Conservation (phyloP, 345 rosid species). For the Jatropha curcas region DNA sequence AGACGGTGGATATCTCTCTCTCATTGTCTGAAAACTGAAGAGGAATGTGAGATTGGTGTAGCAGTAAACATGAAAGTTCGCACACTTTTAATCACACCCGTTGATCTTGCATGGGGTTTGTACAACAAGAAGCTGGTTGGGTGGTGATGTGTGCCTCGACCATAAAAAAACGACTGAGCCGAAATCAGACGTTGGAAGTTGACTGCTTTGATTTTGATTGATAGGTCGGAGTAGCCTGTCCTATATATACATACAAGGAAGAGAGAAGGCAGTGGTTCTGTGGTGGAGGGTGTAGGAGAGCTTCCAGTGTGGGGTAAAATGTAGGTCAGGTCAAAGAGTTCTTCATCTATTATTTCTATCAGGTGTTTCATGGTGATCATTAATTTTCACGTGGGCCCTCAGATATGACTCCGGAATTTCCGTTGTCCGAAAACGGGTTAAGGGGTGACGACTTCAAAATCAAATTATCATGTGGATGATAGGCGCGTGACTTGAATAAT, state of each 20-base stretch:
- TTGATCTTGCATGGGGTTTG: slow-evolving; percentile 23
- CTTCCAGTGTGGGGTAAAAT: neutral
- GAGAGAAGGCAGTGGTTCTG: neutral
- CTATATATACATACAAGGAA: neutral
- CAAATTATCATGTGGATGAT: too few relatives aligned
- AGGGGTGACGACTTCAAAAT: too few relatives aligned
- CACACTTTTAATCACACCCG: slow-evolving; percentile 32
- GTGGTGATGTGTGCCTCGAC: slow-evolving; percentile 19
- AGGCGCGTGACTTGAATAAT: too few relatives aligned
- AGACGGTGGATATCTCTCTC: neutral
- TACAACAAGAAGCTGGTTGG: neutral
- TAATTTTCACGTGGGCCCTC: slow-evolving; percentile 13
- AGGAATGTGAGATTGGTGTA: slow-evolving; percentile 15
- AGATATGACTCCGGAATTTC: slow-evolving; percentile 9
- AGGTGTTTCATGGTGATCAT: slow-evolving; percentile 2
- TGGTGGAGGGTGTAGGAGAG: neutral
- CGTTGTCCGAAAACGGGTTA: too few relatives aligned
- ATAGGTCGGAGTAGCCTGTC: slow-evolving; percentile 14
- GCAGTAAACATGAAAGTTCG: slow-evolving; percentile 36
- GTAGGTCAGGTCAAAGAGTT: slow-evolving; percentile 11
- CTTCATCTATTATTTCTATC: slow-evolving; percentile 15
- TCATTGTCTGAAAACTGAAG: slow-evolving; percentile 11
- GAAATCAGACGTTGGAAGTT: slow-evolving; percentile 19
- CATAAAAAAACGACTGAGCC: neutral
- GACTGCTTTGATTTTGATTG: slow-evolving; percentile 31